Base-by-base conservation (phyloP, 1,284 basidiomycete species). In the Microbotryum saponariae region DNA sequence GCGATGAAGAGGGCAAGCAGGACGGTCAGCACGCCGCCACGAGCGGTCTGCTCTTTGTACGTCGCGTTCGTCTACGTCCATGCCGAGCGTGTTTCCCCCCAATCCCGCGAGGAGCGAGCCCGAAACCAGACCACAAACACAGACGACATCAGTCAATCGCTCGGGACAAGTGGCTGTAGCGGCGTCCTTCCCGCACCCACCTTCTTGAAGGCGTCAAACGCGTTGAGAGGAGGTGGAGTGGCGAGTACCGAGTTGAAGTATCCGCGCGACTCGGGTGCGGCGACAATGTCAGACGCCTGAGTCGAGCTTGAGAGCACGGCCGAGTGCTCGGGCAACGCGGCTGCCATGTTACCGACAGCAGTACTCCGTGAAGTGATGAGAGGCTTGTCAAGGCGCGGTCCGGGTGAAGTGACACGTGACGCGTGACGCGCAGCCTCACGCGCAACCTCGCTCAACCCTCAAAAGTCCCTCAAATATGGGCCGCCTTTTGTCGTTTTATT, bases 21-120 rank as follows among this genome's bases (percentile, higher is more conserved):
- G 65, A 96, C 73, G 6, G 94, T 97, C 72, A 94, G 78, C 72
- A 94, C 82, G 1, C 94, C 94, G 53, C 94, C 87, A 21, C 87
- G 84, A 66, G 88, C 85, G 3, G 91, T 91, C 60, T 87, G 85
- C 25, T 86, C 77, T 70, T 87, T 90, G 81, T 97, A 97, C 0
- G 89, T 86, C 16, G 88, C 82, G 29, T 90, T 88, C 10, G 77
- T 78, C 76, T 96, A 92, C 54, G 89, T 62, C 61, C 58, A 59
- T 82, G 75, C 6, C 37, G 16, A 42, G 37, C 6, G 37, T 42
- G 6, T 6, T 10, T 10, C 37, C 1, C 31, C 31, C 31, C 31
- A 2, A 31, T 10, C 14, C 37, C 45, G 18, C 12, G 33, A 16
- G n/a, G n/a, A 7, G 9, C 31, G 25, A 14, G 18, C 10, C 8